Conservation (phyloP, 1,139 yeast genomes). For the Magnusiomyces starmeri region DNA sequence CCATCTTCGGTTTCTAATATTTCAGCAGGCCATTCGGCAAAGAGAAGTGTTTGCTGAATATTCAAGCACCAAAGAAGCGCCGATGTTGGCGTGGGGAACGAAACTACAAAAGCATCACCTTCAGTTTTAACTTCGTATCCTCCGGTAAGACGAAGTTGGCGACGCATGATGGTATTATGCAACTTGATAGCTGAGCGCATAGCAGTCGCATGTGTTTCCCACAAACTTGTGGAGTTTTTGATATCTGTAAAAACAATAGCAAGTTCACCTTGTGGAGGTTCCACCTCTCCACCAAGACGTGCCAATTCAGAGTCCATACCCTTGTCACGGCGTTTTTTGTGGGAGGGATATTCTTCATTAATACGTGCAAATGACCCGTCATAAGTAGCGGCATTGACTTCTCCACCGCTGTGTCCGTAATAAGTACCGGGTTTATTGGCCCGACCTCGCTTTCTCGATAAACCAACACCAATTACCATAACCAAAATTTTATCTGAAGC, state of each 20-base stretch:
- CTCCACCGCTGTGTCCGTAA: background rate
- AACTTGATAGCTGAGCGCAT: conserved; percentile 96
- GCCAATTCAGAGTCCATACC: conserved; percentile 77
- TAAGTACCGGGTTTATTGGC: conserved; percentile 17
- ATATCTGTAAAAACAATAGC: conserved; percentile 98
- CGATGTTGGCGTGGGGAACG: conserved; percentile 86
- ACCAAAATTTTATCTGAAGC: conserved; percentile 78
- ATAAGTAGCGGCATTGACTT: background rate
- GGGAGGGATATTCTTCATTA: conserved; percentile 42
- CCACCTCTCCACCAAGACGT: conserved; percentile 82
- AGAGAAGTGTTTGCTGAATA: conserved; percentile 74
- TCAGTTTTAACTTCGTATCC: conserved; percentile 98
- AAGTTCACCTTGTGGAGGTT: conserved; percentile 89
- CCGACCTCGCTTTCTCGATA: conserved; percentile 25
- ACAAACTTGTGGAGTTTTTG: conserved; percentile 81
- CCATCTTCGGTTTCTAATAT: conserved; percentile 82
- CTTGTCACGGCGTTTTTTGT: conserved; percentile 49
- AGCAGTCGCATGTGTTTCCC: conserved; percentile 91
- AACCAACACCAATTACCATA: conserved; percentile 63
- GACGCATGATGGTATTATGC: conserved; percentile 89
- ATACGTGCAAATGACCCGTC: conserved; percentile 20
- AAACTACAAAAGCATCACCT: conserved; percentile 99
- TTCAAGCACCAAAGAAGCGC: conserved; percentile 93
- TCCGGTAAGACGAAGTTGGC: conserved; percentile 85
- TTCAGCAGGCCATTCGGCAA: conserved; percentile 95